These are phyloP conservation scores for Rosa persica DNA, from an alignment of 306 rosid species.

Conservation along the genomic window DNA sequence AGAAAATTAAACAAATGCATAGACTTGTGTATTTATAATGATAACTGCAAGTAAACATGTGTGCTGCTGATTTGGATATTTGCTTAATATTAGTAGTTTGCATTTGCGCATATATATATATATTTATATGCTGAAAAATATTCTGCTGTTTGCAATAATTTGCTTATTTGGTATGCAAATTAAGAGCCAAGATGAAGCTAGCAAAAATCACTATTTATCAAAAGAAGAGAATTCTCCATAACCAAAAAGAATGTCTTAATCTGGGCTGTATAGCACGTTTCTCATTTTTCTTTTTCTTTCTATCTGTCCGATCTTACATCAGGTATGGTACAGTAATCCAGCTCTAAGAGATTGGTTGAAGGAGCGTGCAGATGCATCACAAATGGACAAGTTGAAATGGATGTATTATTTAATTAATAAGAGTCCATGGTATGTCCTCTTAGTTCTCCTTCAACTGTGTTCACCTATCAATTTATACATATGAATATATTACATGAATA, in stretches of 20 bases:
- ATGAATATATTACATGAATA: not conserved
- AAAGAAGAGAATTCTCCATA: not conserved
- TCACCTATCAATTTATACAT: not conserved
- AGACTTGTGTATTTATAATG: conserved; percentile 8
- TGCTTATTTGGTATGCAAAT: not conserved
- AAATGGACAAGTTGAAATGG: conserved; percentile 84
- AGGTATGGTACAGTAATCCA: conserved; percentile 89
- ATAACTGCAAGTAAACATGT: not conserved
- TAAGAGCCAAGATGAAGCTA: not conserved
- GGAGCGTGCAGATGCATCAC: conserved; percentile 65
- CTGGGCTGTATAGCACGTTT: not conserved
- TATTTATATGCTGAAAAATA: not conserved
- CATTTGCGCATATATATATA: not conserved
- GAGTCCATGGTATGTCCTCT: conserved; percentile 78
- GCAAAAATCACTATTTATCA: not conserved
- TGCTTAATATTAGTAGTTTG: not conserved
- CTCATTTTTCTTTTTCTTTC: conserved; percentile 13
- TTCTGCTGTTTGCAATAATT: not conserved
- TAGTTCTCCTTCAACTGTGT: conserved; percentile 8
- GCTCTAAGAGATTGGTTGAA: conserved; percentile 82
- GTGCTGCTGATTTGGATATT: not conserved
- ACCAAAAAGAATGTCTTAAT: not conserved
- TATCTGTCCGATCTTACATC: conserved; percentile 26
- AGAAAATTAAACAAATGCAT: not conserved
- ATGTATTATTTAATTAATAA: conserved; percentile 76